Evolutionary conservation across 306 rosid species (phyloP), one percentile per base, ranked within the genome.

Genomic region (Vachellia collinsii): DNA sequence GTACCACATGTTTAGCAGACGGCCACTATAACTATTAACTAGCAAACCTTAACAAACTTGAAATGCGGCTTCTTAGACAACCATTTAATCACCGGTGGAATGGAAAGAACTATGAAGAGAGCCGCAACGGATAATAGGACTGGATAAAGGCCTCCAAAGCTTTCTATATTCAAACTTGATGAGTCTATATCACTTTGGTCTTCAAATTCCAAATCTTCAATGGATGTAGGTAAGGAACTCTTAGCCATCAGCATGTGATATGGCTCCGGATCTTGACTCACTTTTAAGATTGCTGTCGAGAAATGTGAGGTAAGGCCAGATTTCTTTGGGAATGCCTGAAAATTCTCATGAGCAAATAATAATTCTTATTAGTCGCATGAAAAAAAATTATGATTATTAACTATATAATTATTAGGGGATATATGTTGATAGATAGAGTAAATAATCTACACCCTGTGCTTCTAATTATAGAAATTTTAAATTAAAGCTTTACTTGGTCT

Each of bases 261-360:
- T 34, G 53, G 34, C 0, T 4, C 16, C 56, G 67, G 61, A 19
- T 85, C 81, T 81, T 84, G 70, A 36, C 83, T 84, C 11, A 82
- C 80, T 8, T 82, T 82, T 75, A 84, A 74, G 50, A 85, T 87
- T 82, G 87, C 90, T 25, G 70, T 79, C 13, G 90, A 87, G 22
- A 87, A 39, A 63, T 82, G 42, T 16, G 85, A 66, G 1, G 82
- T 85, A 46, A 87, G 77, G 47, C 80, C 44, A 0, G 83, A 87
- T 46, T 81, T 81, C 23, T 1, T 16, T 16, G 74, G 85, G 80
- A 85, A 85, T 20, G 86, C 90, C 90, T 87, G 83, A 53, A 12
- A 75, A 36, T 17, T 46, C 17, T 6, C 3, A 13, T 44, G 48
- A 44, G 48, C 48, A 44, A 29, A 29, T 29, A 44, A 44, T 44